phyloP scores from a whole-genome alignment of 345 rosid species.

The Hirschfeldia incana region DNA sequence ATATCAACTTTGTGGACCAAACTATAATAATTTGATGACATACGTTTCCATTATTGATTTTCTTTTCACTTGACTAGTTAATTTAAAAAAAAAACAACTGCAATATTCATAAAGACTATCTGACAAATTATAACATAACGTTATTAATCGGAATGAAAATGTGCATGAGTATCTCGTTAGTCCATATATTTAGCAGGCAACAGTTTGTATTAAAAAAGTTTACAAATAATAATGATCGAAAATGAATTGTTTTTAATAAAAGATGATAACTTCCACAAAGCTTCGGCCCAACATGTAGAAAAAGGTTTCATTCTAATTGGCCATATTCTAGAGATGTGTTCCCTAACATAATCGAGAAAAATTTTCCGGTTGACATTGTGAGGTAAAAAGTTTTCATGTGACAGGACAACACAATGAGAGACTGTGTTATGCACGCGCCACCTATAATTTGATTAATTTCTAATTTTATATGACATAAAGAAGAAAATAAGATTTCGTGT shows the following conservation, averaged over 20 bases:
- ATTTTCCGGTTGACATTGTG: conserved; percentile 1
- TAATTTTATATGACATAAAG: conserved; percentile 9
- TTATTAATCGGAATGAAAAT: background rate
- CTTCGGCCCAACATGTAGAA: background rate
- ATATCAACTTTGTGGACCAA: background rate
- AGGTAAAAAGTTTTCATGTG: conserved; percentile 6
- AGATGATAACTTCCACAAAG: background rate
- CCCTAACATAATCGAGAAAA: background rate
- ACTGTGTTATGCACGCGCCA: conserved; percentile 39
- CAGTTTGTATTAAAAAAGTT: background rate
- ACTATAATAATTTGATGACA: background rate
- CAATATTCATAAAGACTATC: background rate
- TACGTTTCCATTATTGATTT: background rate
- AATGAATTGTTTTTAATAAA: background rate
- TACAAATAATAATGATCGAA: background rate
- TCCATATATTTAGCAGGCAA: background rate
- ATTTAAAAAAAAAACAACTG: background rate
- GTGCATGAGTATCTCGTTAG: background rate
- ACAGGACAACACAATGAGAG: conserved; percentile 33
- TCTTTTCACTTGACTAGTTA: background rate
- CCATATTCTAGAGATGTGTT: conserved; percentile 14
- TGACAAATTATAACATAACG: background rate
- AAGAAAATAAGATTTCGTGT: background rate
- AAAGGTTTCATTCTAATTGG: background rate
- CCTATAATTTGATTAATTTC: conserved; percentile 23